Percentiles rank a stretch among this genome's conserved stretches.
Evolutionary conservation across 2,329 filamentous ascomycete species (phyloP).

Genomic region (Colletotrichum graminicola): DNA sequence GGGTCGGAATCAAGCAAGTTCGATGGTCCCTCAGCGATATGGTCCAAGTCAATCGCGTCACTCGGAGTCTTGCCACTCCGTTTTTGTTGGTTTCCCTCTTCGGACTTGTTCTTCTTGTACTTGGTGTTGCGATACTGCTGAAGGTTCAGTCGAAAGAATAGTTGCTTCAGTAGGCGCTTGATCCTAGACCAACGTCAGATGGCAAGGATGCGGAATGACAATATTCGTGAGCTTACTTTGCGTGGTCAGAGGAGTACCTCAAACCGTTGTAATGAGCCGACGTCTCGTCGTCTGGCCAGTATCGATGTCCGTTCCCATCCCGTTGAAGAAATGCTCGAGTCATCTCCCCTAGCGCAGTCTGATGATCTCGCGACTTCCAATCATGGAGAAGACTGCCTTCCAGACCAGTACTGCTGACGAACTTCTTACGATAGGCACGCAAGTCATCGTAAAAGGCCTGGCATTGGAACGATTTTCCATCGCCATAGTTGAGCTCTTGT

Average conservation of each 20-base stretch:
- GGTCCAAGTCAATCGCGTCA: slow-evolving; percentile 11
- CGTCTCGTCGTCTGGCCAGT: slow-evolving; percentile 28
- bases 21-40: background rate
- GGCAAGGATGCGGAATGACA: too few species aligned
- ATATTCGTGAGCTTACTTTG: background rate
- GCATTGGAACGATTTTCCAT: background rate
- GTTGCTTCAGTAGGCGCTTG: slow-evolving; percentile 24
- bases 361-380: slow-evolving; percentile 31
- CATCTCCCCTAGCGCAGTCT: slow-evolving; percentile 30
- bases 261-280: slow-evolving; percentile 1
- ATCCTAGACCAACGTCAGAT: slow-evolving; percentile 7
- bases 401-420: background rate
- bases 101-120: slow-evolving; percentile 11
- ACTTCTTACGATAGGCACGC: slow-evolving; percentile 24
- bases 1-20: background rate
- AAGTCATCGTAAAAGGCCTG: slow-evolving; percentile 26
- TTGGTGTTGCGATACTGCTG: slow-evolving; percentile 29
- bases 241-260: slow-evolving; percentile 10
- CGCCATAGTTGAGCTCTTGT: slow-evolving; percentile 23
- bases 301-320: slow-evolving; percentile 18
- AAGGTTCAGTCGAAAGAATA: slow-evolving; percentile 35
- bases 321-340: slow-evolving; percentile 16
- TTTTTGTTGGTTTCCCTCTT: background rate
- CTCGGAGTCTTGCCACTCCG: background rate
- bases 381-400: slow-evolving; percentile 21